Conservation (phyloP, 306 rosid species). For the Vigna angularis region DNA sequence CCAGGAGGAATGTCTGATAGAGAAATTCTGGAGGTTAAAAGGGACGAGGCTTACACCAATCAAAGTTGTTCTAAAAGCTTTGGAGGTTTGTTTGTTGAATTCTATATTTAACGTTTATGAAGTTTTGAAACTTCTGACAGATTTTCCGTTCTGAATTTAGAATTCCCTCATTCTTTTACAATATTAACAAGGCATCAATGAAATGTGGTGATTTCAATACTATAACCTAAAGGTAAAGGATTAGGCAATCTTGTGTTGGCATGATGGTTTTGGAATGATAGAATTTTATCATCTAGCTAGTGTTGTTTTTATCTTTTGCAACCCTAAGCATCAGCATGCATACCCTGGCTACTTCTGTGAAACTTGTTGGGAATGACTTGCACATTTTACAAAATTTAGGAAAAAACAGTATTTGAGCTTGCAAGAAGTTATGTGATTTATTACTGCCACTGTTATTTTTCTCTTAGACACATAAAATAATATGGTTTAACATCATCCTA, state of each 20-base stretch:
- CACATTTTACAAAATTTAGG: not conserved
- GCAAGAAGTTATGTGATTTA: not conserved
- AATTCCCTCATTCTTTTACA: conserved; percentile 2
- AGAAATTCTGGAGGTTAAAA: conserved; percentile 40
- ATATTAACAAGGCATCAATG: not conserved
- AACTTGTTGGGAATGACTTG: not conserved
- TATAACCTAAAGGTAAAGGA: not conserved
- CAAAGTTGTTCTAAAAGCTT: conserved; percentile 43
- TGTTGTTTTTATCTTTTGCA: conserved; percentile 17
- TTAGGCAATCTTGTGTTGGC: not conserved
- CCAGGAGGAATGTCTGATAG: conserved; percentile 38
- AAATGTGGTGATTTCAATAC: conserved; percentile 15
- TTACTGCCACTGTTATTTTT: conserved; percentile 21
- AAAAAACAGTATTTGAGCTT: not conserved
- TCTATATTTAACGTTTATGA: conserved; percentile 12
- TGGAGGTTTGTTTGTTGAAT: conserved; percentile 58
- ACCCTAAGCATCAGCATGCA: conserved; percentile 8
- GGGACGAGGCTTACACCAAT: conserved; percentile 43
- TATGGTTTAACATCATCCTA: conserved; percentile 26
- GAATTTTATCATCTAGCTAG: conserved; percentile 3
- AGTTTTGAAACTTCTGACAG: conserved; percentile 26
- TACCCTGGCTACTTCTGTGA: conserved; percentile 14
- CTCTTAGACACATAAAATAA: not conserved
- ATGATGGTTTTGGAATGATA: not conserved
- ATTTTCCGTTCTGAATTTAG: conserved; percentile 18